Conservation (phyloP, 129 eudicot genomes). For the Flaveria linearis region DNA sequence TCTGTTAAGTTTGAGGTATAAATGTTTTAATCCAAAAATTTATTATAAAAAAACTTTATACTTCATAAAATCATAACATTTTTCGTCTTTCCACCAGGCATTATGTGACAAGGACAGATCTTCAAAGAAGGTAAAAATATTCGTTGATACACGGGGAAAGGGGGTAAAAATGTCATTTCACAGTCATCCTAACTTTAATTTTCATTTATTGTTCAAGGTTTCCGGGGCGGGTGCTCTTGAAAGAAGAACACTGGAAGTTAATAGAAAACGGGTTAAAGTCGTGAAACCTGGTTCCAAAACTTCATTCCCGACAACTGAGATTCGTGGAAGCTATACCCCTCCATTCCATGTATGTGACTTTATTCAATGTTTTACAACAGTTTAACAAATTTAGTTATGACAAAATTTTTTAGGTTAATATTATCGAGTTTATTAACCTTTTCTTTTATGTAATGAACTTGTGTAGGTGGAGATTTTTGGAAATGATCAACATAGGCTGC, state of each 20-base stretch:
- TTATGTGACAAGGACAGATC: slow-evolving; percentile 87
- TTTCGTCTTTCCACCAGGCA: slow-evolving; percentile 52
- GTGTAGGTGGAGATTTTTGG: slow-evolving; percentile 88
- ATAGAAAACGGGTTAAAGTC: slow-evolving; percentile 82
- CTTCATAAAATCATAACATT: slow-evolving; percentile 5
- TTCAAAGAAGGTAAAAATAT: slow-evolving; percentile 62
- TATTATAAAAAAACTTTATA: not conserved
- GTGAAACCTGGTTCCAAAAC: slow-evolving; percentile 98
- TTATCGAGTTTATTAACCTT: not conserved
- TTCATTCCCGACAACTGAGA: slow-evolving; percentile 85
- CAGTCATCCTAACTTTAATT: not conserved
- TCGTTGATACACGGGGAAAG: not conserved
- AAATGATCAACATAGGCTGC: slow-evolving; percentile 88
- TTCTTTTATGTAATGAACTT: not conserved
- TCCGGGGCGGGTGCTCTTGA: slow-evolving; percentile 74
- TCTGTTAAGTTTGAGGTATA: slow-evolving; percentile 94
- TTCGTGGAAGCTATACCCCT: slow-evolving; percentile 93
- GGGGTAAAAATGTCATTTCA: slow-evolving; percentile 23
- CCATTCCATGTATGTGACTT: slow-evolving; percentile 86
- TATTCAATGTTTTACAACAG: not conserved
- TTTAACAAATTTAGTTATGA: not conserved
- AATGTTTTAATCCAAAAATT: not conserved
- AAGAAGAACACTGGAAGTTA: slow-evolving; percentile 83
- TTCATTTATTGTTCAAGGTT: slow-evolving; percentile 45
- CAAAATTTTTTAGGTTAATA: not conserved